phyloP scores from a whole-genome alignment of 306 rosid genomes.

The Echinosophora koreensis region DNA sequence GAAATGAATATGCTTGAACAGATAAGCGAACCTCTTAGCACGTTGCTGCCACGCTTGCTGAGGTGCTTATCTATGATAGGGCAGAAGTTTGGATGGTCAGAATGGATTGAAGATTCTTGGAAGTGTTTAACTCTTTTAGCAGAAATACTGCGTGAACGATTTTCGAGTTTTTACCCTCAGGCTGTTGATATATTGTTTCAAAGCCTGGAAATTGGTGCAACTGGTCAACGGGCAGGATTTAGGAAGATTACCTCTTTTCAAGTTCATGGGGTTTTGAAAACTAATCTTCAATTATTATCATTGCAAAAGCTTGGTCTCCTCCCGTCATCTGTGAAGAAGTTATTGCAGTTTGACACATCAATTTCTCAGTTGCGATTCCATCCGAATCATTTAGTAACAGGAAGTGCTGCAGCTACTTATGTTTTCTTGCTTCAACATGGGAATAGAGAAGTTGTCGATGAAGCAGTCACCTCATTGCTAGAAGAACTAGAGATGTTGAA shows the following conservation, averaged over 20 bases:
- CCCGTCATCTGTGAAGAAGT: slow-evolving; percentile 71
- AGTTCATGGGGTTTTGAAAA: slow-evolving; percentile 92
- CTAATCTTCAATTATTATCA: slow-evolving; percentile 88
- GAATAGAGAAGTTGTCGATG: slow-evolving; percentile 85
- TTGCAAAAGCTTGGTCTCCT: slow-evolving; percentile 87
- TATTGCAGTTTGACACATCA: slow-evolving; percentile 75
- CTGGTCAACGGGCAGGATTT: slow-evolving; percentile 49
- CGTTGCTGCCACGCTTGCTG: slow-evolving; percentile 77
- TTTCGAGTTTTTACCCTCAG: slow-evolving; percentile 73
- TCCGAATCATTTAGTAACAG: slow-evolving; percentile 87
- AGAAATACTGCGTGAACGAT: slow-evolving; percentile 79
- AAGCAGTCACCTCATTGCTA: slow-evolving; percentile 61
- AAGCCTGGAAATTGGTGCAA: slow-evolving; percentile 66
- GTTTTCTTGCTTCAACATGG: slow-evolving; percentile 90
- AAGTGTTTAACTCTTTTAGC: slow-evolving; percentile 93
- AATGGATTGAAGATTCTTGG: slow-evolving; percentile 94
- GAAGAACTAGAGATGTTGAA: slow-evolving; percentile 81
- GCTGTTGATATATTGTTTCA: slow-evolving; percentile 80
- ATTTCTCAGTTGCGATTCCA: slow-evolving; percentile 84
- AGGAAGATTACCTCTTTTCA: slow-evolving; percentile 72
- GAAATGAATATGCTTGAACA: slow-evolving; percentile 88
- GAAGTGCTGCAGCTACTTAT: slow-evolving; percentile 92
- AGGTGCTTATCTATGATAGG: slow-evolving; percentile 85
- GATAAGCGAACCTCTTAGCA: slow-evolving; percentile 76
- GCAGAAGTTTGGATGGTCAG: slow-evolving; percentile 88